Percentiles rank a stretch among this genome's conserved stretches.
These are phyloP conservation scores for Allantophomopsis lycopodina DNA, from an alignment of 2,329 filamentous ascomycete species.

Conservation along the genomic window DNA sequence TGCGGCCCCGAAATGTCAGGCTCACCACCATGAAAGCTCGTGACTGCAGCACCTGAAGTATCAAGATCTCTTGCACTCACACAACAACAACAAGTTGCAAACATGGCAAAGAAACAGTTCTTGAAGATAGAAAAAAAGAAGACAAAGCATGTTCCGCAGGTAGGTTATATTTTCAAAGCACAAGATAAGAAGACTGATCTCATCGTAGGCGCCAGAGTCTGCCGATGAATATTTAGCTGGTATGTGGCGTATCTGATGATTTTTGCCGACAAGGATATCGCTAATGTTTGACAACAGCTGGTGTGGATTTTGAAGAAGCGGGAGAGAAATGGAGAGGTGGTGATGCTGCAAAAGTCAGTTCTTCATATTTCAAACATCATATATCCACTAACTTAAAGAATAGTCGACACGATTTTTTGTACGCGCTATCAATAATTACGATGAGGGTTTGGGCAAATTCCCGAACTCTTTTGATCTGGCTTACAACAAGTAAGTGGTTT, in stretches of 20 bases:
- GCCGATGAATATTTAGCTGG: constrained; percentile 1
- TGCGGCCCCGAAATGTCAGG: too few relatives aligned
- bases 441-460: constrained; percentile 44
- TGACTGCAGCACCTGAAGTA: too few relatives aligned
- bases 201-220: neutral
- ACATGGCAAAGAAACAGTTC: constrained; percentile 1
- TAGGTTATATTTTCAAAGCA: neutral
- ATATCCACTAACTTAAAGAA: neutral
- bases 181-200: neutral
- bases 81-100: neutral
- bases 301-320: constrained; percentile 56
- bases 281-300: constrained; percentile 23
- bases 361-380: neutral
- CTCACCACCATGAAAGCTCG: too few relatives aligned
- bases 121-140: neutral
- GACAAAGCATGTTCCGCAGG: neutral
- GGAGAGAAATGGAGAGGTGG: constrained; percentile 65
- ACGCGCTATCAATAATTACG: constrained; percentile 52
- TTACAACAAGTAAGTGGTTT: constrained; percentile 51
- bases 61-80: too few relatives aligned
- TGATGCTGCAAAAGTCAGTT: constrained; percentile 42
- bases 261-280: neutral
- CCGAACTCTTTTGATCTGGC: constrained; percentile 55
- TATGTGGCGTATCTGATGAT: neutral
- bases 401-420: constrained; percentile 36